phyloP scores from a whole-genome alignment of 495 filamentous ascomycete genomes.

The Trichoderma erinaceum region DNA sequence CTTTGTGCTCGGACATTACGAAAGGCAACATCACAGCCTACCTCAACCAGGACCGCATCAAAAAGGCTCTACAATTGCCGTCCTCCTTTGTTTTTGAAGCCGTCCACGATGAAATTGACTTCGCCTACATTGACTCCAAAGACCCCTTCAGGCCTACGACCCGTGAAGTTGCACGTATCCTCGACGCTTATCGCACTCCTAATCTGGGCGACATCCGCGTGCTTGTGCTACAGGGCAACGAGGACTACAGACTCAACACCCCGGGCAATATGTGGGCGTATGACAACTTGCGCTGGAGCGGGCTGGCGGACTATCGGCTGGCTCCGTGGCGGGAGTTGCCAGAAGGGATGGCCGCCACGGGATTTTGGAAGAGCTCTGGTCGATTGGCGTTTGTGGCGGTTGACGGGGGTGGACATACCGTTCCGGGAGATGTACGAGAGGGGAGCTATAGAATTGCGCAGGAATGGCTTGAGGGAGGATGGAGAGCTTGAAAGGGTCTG shows the following conservation, averaged over 20 bases:
- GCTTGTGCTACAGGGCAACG: slow-evolving; percentile 15
- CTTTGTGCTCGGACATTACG: not conserved
- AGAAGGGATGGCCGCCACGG: slow-evolving; percentile 3
- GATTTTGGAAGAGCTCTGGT: slow-evolving; percentile 19
- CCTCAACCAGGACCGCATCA: slow-evolving; percentile 15
- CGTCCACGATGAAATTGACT: not conserved
- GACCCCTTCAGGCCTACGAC: not conserved
- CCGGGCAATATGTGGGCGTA: slow-evolving; percentile 15
- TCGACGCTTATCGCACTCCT: slow-evolving; percentile 10
- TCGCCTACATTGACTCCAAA: not conserved
- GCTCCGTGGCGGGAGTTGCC: not conserved
- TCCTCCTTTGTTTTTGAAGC: not conserved
- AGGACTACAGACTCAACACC: slow-evolving; percentile 16
- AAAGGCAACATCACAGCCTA: slow-evolving; percentile 10
- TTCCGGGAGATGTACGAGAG: slow-evolving; percentile 19
- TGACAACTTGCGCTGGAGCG: not conserved
- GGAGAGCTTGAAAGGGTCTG: not conserved
- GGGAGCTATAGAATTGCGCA: not conserved
- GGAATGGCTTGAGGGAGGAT: slow-evolving; percentile 3
- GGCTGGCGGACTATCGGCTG: not conserved
- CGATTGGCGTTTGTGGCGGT: slow-evolving; percentile 23
- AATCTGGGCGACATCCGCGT: slow-evolving; percentile 14
- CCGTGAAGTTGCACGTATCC: not conserved
- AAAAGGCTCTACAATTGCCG: not conserved
- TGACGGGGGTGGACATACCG: slow-evolving; percentile 28